phyloP scores from a whole-genome alignment of 2,329 filamentous ascomycete genomes.

The Diaporthe sp. region DNA sequence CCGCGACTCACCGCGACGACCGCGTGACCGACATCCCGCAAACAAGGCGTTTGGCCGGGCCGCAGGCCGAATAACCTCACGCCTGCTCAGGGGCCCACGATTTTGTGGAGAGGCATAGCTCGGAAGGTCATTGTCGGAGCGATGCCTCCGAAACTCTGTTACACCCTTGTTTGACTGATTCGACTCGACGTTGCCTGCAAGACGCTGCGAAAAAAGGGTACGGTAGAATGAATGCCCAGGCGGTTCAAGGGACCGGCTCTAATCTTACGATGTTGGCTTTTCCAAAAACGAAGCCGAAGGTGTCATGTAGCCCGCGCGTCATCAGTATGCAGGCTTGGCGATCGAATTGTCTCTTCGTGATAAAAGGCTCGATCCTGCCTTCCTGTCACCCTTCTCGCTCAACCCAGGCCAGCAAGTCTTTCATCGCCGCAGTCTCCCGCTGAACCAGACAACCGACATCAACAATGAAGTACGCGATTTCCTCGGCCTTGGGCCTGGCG shows the following conservation, averaged over 20 bases:
- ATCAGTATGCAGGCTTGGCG: not conserved
- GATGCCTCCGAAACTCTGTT: slow-evolving; percentile 7
- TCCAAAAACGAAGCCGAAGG: not conserved
- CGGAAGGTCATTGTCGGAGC: not conserved
- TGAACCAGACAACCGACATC: not conserved
- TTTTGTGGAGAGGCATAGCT: not conserved
- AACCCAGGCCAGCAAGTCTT: not conserved
- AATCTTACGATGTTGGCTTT: slow-evolving; percentile 2
- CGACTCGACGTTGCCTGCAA: not conserved
- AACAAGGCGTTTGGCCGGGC: slow-evolving; percentile 3
- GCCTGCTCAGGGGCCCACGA: slow-evolving; percentile 18
- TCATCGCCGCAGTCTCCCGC: not conserved
- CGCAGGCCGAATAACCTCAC: slow-evolving; percentile 32
- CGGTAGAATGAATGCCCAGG: slow-evolving; percentile 22
- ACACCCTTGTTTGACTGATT: not conserved
- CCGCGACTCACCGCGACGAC: not conserved
- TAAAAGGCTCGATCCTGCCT: slow-evolving; percentile 5
- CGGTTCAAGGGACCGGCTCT: slow-evolving; percentile 30
- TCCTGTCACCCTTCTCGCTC: not conserved
- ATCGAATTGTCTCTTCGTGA: slow-evolving; percentile 1
- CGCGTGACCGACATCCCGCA: slow-evolving; percentile 9
- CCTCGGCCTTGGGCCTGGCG: slow-evolving; percentile 25
- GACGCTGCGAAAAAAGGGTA: not conserved
- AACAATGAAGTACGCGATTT: slow-evolving; percentile 23
- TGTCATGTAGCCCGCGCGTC: not conserved